Percentiles rank a stretch among this genome's conserved stretches.
phyloP scores from a whole-genome alignment of 805 yeast genomes.

The Nakazawaea sp. region DNA sequence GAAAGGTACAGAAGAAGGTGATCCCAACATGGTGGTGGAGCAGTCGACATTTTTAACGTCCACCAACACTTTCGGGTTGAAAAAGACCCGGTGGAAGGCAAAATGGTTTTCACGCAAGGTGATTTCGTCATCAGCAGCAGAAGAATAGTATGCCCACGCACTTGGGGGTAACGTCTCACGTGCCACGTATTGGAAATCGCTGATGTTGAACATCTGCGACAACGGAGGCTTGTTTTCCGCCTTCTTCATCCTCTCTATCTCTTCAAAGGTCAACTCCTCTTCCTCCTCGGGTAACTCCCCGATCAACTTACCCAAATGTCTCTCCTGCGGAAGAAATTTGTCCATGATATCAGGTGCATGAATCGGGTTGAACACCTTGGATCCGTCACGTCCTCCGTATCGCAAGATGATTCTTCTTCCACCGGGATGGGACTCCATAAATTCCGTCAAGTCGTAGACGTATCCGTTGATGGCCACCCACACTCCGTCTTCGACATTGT shows the following conservation, averaged over 20 bases:
- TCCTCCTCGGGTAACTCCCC: conserved; percentile 25
- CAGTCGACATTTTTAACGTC: conserved; percentile 73
- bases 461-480: conserved; percentile 42
- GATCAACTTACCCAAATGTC: conserved; percentile 47
- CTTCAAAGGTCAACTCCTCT: conserved; percentile 30
- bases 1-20: conserved; percentile 65
- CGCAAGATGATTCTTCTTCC: conserved; percentile 23
- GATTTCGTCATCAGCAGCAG: conserved; percentile 91
- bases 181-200: conserved; percentile 86
- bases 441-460: conserved; percentile 37
- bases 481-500: conserved; percentile 34
- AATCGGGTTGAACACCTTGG: conserved; percentile 78
- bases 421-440: conserved; percentile 28
- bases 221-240: conserved; percentile 59
- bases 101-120: conserved; percentile 84
- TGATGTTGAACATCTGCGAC: conserved; percentile 62
- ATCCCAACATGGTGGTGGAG: conserved; percentile 68
- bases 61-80: conserved; percentile 76
- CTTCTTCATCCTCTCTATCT: conserved; percentile 32
- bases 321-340: conserved; percentile 48
- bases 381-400: conserved; percentile 63
- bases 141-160: conserved; percentile 92
- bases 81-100: conserved; percentile 83
- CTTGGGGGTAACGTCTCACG: conserved; percentile 64
- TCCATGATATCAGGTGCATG: conserved; percentile 87